phyloP scores from a whole-genome alignment of 495 filamentous ascomycete species.

The Tuber umbilicatum region DNA sequence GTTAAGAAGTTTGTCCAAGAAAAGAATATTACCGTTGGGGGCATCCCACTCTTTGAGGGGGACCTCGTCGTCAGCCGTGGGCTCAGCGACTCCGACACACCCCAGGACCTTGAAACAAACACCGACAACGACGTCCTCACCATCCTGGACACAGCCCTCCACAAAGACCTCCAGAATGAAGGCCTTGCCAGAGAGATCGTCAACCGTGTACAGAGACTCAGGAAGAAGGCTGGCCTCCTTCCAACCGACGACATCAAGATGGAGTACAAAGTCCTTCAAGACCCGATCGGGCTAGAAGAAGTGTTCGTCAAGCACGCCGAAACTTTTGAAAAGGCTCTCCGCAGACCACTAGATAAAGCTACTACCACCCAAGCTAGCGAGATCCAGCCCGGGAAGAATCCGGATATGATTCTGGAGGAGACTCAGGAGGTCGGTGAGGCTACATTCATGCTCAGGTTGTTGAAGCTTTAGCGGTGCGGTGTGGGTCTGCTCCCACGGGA shows the following conservation, averaged over 20 bases:
- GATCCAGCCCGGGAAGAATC: slow-evolving; percentile 48
- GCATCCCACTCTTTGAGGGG: slow-evolving; percentile 69
- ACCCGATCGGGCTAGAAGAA: slow-evolving; percentile 67
- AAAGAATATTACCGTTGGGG: slow-evolving; percentile 70
- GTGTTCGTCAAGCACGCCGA: slow-evolving; percentile 64
- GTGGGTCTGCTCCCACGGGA: not conserved
- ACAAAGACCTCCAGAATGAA: slow-evolving; percentile 68
- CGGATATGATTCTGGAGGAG: slow-evolving; percentile 70
- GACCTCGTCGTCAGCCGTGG: slow-evolving; percentile 80
- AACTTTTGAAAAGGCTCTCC: slow-evolving; percentile 69
- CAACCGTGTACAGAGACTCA: slow-evolving; percentile 71
- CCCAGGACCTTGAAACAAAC: slow-evolving; percentile 71
- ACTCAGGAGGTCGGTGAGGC: slow-evolving; percentile 85
- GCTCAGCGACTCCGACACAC: slow-evolving; percentile 60
- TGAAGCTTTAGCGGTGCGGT: slow-evolving; percentile 55
- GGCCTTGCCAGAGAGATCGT: slow-evolving; percentile 75
- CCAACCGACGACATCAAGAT: slow-evolving; percentile 81
- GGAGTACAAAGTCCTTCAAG: slow-evolving; percentile 67
- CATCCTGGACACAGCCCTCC: slow-evolving; percentile 66
- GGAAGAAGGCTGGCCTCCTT: slow-evolving; percentile 74
- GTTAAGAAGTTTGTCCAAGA: slow-evolving; percentile 65
- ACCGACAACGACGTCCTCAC: slow-evolving; percentile 76
- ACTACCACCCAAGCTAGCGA: slow-evolving; percentile 55
- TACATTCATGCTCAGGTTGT: slow-evolving; percentile 71
- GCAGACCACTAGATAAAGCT: slow-evolving; percentile 72